Percentiles rank a stretch among this genome's conserved stretches.
phyloP scores from a whole-genome alignment of 805 yeast species.

The Crinitomyces ghanaensis region DNA sequence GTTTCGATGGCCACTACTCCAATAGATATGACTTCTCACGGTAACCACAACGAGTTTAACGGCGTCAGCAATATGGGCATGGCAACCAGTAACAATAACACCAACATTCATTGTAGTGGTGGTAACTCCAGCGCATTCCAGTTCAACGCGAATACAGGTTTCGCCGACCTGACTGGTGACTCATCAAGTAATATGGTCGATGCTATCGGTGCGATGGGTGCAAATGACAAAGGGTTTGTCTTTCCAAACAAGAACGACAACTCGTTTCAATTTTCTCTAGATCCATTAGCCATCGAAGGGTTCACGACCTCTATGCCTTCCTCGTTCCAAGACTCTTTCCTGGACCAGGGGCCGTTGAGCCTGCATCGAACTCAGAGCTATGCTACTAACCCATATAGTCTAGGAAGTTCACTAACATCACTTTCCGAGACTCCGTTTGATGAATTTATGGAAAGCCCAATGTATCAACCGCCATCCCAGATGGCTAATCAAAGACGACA shows the following conservation, averaged over 20 bases:
- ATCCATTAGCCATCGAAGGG: conserved; percentile 41
- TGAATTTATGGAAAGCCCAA: not conserved
- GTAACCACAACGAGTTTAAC: too few species aligned
- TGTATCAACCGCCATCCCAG: too few species aligned
- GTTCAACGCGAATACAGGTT: too few species aligned
- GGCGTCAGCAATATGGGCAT: too few species aligned
- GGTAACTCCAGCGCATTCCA: too few species aligned
- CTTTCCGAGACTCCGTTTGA: not conserved
- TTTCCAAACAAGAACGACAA: conserved; percentile 8
- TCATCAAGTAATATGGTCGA: too few species aligned
- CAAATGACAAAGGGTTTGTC: not conserved
- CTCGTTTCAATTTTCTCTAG: conserved; percentile 30
- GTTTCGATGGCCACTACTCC: too few species aligned
- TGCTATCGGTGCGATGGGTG: conserved; percentile 3
- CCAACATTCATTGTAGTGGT: too few species aligned
- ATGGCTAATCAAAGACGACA: too few species aligned
- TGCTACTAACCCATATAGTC: not conserved
- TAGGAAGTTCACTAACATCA: conserved; percentile 1
- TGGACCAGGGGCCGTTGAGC: not conserved
- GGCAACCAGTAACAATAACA: too few species aligned
- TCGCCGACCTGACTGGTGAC: too few species aligned
- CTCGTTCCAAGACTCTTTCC: conserved; percentile 10
- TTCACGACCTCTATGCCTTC: conserved; percentile 17
- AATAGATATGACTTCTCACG: too few species aligned
- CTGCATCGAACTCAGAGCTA: not conserved